phyloP scores from a whole-genome alignment of 108 stramenopile genomes.

The Aurantiochytrium sp. region DNA sequence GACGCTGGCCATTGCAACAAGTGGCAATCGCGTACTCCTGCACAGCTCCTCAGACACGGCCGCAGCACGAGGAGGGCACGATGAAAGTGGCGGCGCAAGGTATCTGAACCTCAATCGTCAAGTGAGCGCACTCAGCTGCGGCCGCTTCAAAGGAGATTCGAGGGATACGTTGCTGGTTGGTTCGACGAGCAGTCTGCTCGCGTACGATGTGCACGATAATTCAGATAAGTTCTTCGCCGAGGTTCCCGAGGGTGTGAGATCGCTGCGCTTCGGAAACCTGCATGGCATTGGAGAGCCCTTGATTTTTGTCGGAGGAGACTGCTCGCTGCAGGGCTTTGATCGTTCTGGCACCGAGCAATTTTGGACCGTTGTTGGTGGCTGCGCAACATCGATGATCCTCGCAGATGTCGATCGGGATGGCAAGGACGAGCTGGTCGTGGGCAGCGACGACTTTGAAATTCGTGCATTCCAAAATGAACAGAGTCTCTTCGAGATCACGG shows the following conservation, averaged over 20 bases:
- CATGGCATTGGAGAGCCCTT: not conserved
- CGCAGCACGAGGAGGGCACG: too few species aligned
- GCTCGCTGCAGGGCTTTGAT: slow-evolving; percentile 52
- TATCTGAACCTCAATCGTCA: slow-evolving; percentile 49
- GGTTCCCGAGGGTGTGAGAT: slow-evolving; percentile 19
- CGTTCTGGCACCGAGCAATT: slow-evolving; percentile 32
- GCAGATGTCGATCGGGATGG: slow-evolving; percentile 18
- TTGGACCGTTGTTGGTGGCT: slow-evolving; percentile 59
- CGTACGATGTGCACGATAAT: slow-evolving; percentile 53
- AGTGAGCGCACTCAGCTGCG: not conserved
- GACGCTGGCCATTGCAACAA: not conserved
- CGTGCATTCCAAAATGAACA: slow-evolving; percentile 32
- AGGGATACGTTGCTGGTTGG: slow-evolving; percentile 41
- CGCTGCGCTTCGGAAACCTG: not conserved
- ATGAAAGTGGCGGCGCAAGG: not conserved
- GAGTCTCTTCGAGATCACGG: slow-evolving; percentile 37
- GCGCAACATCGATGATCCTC: slow-evolving; percentile 36
- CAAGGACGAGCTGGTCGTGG: slow-evolving; percentile 33
- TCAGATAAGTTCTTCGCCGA: slow-evolving; percentile 47
- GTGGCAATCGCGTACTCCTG: not conserved
- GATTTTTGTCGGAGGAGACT: slow-evolving; percentile 54
- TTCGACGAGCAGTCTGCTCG: slow-evolving; percentile 42
- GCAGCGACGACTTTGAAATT: slow-evolving; percentile 35
- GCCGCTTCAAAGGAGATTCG: not conserved
- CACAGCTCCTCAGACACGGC: not conserved